Evolutionary conservation across 805 yeast genomes (phyloP), one percentile per base, ranked within the genome.

Genomic region (Myxozyma lipomycoides): DNA sequence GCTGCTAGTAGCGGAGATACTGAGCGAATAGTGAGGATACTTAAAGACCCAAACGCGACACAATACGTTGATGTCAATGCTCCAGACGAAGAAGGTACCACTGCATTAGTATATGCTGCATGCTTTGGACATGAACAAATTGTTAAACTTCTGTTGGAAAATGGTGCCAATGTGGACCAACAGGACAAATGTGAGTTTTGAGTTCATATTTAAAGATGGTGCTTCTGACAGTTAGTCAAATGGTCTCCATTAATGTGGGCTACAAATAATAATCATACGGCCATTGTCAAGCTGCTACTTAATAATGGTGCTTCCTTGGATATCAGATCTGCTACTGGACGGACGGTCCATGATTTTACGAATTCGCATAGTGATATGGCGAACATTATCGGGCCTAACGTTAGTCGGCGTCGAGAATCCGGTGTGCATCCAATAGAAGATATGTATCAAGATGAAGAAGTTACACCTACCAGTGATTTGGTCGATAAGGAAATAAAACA

Each of bases 161-260:
- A 51, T 24, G 70, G 68, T 4, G 76, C 76, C 1, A 51, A 64
- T 17, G 65, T 68, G 2, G 65, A 72, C 44, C 48, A 49, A 19
- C 68, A 63, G 46, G 76, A 72, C 58, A 62, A 63, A 45, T 53
- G 60, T 56, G 32, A 24, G 61, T 23, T n/a, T n/a, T n/a, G n/a
- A 7, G n/a, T 2, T n/a, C 15, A 42, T 32, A 6, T 15, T 40
- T 17, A 28, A 7, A 28, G 12, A 28, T 28, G 12, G 32, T 28
- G 26, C 23, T 19, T 12, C 39, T 4, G 17, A 35, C 28, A 50
- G 60, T 47, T 37, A n/a, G n/a, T n/a, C n/a, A 68, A 66, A 43
- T 73, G 75, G 75, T 67, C 76, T 4, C 67, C 96, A 9, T 66
- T 86, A 40, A 86, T 86, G 93, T 87, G 95, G 95, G 90, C 95